Base-by-base conservation (phyloP, 305 asterid species). In the Solanum hybrid region DNA sequence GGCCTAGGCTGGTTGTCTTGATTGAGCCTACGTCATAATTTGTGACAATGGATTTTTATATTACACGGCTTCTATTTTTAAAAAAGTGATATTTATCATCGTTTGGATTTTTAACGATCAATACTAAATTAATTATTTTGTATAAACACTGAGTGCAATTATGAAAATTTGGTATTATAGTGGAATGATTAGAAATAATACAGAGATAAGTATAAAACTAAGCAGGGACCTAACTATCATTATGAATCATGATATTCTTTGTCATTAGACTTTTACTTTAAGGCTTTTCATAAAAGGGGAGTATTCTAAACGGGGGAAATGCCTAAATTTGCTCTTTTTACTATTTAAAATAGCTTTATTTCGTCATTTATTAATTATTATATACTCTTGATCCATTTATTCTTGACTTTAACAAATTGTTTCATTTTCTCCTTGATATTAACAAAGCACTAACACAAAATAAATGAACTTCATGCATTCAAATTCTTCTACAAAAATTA, bases 11-110 rank as follows among this genome's bases (percentile, higher is more conserved):
- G 2, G 72, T 60, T 60, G 26, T 10, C 24, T 6, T 60, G 71
- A 60, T 60, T 75, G 93, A 89, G 78, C 89, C 90, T 90, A 93
- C 88, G 73, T 93, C 90, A 91, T 90, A 91, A 93, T 91, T 93
- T 93, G 89, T 92, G 91, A 73, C 1, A 27, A 27, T 27, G 9
- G 1, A 8, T 3, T 14, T 73, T 14, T 73, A 2, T 29, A 73
- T 29, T 29, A 10, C 0, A 4, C 2, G 2, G 5, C 9, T 69
- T 17, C 27, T 24, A 10, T 4, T 4, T 4, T 10, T 10, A 24
- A 24, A 66, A 24, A 24, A 66, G 14, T 10, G 31, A 69, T 10
- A 72, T 72, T 6, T 29, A 15, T 35, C 5, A 31, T 76, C 0
- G 36, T 17, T 75, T 75, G 10, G 3, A 75, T 31, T 29, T 73